Conservation (phyloP, 441 rosid genomes). For the Francoa sonchifolia region DNA sequence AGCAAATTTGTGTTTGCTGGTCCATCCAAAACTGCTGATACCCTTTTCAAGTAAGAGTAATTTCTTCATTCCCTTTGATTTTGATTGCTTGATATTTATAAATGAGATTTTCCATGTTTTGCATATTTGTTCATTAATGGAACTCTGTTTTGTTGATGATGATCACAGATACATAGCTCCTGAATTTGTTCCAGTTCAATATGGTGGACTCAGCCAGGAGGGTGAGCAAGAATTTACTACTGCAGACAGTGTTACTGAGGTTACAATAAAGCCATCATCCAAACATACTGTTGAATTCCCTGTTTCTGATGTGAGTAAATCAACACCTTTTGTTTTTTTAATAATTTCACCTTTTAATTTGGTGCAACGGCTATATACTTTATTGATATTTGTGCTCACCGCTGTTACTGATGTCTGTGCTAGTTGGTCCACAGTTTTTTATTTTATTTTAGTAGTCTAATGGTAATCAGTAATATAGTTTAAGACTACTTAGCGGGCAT, state of each 20-base stretch:
- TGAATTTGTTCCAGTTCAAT: constrained; percentile 14
- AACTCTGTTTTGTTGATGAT: too few species aligned
- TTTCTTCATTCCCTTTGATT: neutral
- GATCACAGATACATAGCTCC: constrained; percentile 13
- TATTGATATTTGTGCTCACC: too few species aligned
- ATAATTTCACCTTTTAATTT: neutral
- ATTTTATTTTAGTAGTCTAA: too few species aligned
- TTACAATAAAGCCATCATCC: constrained; percentile 7
- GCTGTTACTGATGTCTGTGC: too few species aligned
- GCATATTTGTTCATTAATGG: neutral
- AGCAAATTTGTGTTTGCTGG: constrained; percentile 65
- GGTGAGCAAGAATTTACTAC: constrained; percentile 11
- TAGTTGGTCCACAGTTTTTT: too few species aligned
- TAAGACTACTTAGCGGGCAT: too few species aligned
- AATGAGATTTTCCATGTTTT: too few species aligned
- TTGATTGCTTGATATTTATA: too few species aligned
- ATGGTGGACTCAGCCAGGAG: constrained; percentile 13
- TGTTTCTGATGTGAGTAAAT: constrained; percentile 7
- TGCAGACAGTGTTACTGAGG: constrained; percentile 3
- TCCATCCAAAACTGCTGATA: constrained; percentile 49
- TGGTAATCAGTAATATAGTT: too few species aligned
- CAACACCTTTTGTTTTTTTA: neutral
- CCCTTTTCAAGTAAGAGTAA: constrained; percentile 33
- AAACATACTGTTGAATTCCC: constrained; percentile 14
- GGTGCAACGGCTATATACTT: neutral